Evolutionary conservation across 2,329 filamentous ascomycete genomes (phyloP).

Genomic region (Nothophaeocryptopus gaeumannii): DNA sequence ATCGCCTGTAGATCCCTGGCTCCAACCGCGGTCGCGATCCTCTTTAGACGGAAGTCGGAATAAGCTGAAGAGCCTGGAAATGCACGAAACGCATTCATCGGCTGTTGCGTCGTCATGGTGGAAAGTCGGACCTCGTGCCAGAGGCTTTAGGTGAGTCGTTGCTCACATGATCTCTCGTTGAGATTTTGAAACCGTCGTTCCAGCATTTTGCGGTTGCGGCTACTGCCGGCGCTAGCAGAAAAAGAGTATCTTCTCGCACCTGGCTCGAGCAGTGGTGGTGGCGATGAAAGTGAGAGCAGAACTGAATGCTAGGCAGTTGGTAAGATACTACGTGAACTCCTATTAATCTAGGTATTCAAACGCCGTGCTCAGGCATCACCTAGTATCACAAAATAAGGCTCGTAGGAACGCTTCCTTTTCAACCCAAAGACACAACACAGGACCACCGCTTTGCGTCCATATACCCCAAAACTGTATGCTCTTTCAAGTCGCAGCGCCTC

Average conservation of each 20-base stretch:
- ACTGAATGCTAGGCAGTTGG: not conserved
- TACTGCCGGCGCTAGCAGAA: too few species aligned
- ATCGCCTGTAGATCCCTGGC: conserved; percentile 49
- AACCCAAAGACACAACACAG: conserved; percentile 4
- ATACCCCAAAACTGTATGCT: conserved; percentile 3
- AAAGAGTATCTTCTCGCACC: not conserved
- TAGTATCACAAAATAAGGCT: conserved; percentile 1
- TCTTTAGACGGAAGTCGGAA: conserved; percentile 49
- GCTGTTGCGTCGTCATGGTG: conserved; percentile 11
- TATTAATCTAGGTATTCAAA: conserved; percentile 25
- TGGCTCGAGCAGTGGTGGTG: not conserved
- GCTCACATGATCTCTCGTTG: conserved; percentile 5
- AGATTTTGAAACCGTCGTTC: not conserved
- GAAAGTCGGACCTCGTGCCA: conserved; percentile 15
- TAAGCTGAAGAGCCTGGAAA: conserved; percentile 56
- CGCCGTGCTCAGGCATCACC: conserved; percentile 18
- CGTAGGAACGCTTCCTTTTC: conserved; percentile 10
- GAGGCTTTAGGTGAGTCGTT: conserved; percentile 13
- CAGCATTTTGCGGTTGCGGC: too few species aligned
- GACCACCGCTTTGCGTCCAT: conserved; percentile 6
- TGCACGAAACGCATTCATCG: conserved; percentile 38
- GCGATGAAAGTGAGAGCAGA: not conserved
- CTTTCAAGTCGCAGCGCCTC: conserved; percentile 17
- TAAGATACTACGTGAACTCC: conserved; percentile 22
- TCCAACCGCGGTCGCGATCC: conserved; percentile 46